Base-by-base conservation (phyloP, 768 basidiomycete species). In the Cyclocybe cylindracea region DNA sequence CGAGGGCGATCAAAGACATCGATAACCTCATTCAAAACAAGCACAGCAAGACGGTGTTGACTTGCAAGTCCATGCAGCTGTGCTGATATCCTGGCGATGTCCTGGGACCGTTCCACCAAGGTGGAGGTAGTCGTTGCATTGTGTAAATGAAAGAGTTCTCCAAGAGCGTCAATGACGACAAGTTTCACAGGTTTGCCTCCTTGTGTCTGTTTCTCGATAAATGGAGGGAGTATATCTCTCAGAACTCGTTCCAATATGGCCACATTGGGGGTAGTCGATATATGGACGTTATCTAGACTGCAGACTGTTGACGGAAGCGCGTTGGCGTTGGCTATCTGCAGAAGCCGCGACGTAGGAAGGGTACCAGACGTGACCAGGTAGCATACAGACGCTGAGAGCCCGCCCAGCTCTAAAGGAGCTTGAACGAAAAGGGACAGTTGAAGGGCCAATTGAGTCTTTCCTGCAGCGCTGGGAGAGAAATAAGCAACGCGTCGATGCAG, bases 381-480 rank as follows among this genome's bases (percentile, higher is more conserved):
- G 64, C 89, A 91, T 1, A 85, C 72, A 1, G 87, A 83, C 33
- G 88, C 91, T 8, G 64, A 72, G 29, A 87, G 66, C 16, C 86
- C 90, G 7, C 84, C 84, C 4, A 75, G 68, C 39, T 66, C 62
- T 41, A 16, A 61, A 18, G 89, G 84, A 0, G 91, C 75, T 64
- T 98, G 95, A 1, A 90, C 87, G 16, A 81, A 75, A 31, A 96
- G 72, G 3, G 91, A 83, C 14, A 93, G 78, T 58, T 95, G 94
- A 10, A 99, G 75, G 3, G 89, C 90, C 4, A 98, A 70, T 61
- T 98, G 94, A 1, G 94, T 94, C 72, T 99, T 99, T 36, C 97
- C 97, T 24, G 96, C 85, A 18, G 94, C 87, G 64, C 97, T 99
- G 64, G 1, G 10, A 40, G 29, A 6, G 8, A 2, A 13, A 9